Base-by-base conservation (phyloP, 2,329 filamentous ascomycete genomes). In the Fusarium caatingaense region DNA sequence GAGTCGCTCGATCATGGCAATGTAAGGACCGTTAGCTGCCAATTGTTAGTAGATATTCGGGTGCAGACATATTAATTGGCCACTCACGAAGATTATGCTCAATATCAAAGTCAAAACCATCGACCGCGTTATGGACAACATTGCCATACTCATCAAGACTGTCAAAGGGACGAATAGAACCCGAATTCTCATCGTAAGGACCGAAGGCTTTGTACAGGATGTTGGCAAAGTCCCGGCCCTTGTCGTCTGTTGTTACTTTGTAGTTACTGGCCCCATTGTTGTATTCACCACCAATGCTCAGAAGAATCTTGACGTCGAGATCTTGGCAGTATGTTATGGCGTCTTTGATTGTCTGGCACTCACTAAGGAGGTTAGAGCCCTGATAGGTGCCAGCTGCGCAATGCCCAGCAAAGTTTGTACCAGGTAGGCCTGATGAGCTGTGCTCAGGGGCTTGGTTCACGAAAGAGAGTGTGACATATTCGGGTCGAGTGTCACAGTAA, bases 61-160 rank as follows among this genome's bases (percentile, higher is more conserved):
- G 15, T 34, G 9, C 16, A 45, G 28, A 34, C 27, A 3, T 15
- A 20, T n/a, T 20, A 20, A 6, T 12, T 10, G 8, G 34, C 16
- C 15, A 72, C 78, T 68, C 71, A 81, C 80, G 68, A 28, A 78
- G 71, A 5, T 68, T 53, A 20, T 70, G 63, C 72, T 83, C 81
- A 13, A 84, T 76, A 55, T 83, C 81, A 66, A 84, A 79, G 62
- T 83, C 81, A 59, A 82, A 84, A 41, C 82, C 82, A 59, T 84
- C 80, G 48, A 83, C 72, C 12, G 73, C 57, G n/a, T 25, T 47
- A 66, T 73, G 64, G 11, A 21, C 54, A 45, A 74, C 74, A 20
- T 75, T 75, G 13, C 74, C 64, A 15, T 68, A 72, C 8, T 56
- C 12, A 53, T 42, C 49, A 21, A 53, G 50, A 45, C 63, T 73